These are phyloP conservation scores for Viola odorata DNA, from an alignment of 345 rosid genomes.

Conservation along the genomic window DNA sequence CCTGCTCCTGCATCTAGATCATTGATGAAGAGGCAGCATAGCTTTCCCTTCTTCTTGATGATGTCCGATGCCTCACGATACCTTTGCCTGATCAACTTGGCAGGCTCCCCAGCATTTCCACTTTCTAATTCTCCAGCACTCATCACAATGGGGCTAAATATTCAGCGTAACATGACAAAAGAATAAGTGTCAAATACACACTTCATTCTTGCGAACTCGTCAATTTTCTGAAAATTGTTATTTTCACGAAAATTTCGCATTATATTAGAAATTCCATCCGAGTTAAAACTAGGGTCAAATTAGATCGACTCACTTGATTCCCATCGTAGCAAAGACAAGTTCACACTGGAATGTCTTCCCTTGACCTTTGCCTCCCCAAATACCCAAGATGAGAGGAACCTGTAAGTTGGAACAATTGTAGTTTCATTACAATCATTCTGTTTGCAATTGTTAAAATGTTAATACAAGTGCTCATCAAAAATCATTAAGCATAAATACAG, in stretches of 20 bases:
- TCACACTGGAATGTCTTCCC: slow-evolving; percentile 61
- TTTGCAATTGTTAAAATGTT: not conserved
- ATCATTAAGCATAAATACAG: not conserved
- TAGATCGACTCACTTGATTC: slow-evolving; percentile 33
- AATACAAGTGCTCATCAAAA: not conserved
- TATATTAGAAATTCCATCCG: too few species aligned
- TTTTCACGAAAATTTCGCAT: too few species aligned
- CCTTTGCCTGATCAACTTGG: slow-evolving; percentile 48
- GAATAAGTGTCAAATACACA: not conserved
- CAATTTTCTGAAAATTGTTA: too few species aligned
- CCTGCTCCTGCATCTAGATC: slow-evolving; percentile 58
- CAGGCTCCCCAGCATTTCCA: slow-evolving; percentile 58
- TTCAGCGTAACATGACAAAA: not conserved
- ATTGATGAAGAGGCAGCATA: slow-evolving; percentile 51
- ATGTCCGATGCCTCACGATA: slow-evolving; percentile 51
- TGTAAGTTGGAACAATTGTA: slow-evolving; percentile 6
- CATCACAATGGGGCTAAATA: slow-evolving; percentile 45
- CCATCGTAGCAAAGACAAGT: slow-evolving; percentile 56
- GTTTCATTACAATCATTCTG: not conserved
- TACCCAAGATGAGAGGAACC: slow-evolving; percentile 52
- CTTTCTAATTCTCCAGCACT: slow-evolving; percentile 61
- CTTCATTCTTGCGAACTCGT: too few species aligned
- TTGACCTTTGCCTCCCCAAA: slow-evolving; percentile 65
- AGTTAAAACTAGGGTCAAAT: too few species aligned
- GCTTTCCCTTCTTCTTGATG: slow-evolving; percentile 43